Percentiles rank a stretch among this genome's conserved stretches.
phyloP scores from a whole-genome alignment of 2,329 filamentous ascomycete genomes.

The Lachnellula arida region DNA sequence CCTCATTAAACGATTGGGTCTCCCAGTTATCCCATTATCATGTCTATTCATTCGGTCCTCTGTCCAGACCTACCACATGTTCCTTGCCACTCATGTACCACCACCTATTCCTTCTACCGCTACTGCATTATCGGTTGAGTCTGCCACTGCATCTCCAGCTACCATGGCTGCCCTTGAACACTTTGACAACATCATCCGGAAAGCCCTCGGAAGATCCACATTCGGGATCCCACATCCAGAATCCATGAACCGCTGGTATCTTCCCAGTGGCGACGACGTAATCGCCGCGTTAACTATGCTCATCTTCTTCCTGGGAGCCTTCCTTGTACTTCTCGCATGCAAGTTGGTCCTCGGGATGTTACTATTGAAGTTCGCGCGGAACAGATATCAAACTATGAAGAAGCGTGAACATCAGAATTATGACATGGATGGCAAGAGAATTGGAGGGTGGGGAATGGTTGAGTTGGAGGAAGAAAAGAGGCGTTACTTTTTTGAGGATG shows the following conservation, averaged over 20 bases:
- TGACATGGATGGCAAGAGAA: conserved; percentile 66
- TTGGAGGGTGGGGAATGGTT: conserved; percentile 78
- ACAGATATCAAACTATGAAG: conserved; percentile 74
- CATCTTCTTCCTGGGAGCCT: conserved; percentile 78
- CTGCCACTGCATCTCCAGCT: conserved; percentile 59
- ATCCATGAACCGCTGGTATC: conserved; percentile 31
- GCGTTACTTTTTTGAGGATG: conserved; percentile 81
- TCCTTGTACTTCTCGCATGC: conserved; percentile 76
- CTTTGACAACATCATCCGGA: conserved; percentile 72
- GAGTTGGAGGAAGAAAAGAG: conserved; percentile 87
- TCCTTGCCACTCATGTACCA: conserved; percentile 80
- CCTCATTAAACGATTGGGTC: conserved; percentile 79
- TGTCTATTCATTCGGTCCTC: conserved; percentile 94
- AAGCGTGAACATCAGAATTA: conserved; percentile 57
- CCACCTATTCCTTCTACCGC: conserved; percentile 64
- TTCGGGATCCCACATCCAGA: conserved; percentile 45
- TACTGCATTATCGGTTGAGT: conserved; percentile 61
- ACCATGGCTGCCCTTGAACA: conserved; percentile 74
- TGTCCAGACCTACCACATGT: conserved; percentile 97
- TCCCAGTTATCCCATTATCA: conserved; percentile 87
- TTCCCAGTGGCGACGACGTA: conserved; percentile 55
- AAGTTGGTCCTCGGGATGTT: conserved; percentile 88
- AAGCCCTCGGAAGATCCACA: conserved; percentile 69
- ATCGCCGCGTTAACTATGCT: conserved; percentile 79
- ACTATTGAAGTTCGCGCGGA: conserved; percentile 72